Evolutionary conservation across 129 eudicot genomes (phyloP).

Genomic region (Centella asiatica): DNA sequence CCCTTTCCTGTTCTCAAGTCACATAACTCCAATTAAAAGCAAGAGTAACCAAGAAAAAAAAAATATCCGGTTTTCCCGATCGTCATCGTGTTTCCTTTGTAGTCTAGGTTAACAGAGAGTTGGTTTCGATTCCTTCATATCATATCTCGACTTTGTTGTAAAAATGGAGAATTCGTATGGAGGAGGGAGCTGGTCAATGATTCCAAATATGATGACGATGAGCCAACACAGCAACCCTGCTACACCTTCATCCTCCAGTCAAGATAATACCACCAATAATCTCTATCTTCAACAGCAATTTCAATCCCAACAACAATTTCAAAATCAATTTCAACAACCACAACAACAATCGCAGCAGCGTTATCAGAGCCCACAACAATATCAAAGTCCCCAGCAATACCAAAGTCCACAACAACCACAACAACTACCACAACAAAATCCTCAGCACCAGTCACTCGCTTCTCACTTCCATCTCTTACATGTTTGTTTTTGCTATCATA

Average conservation of each 20-base stretch:
- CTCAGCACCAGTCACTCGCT: slow-evolving; percentile 69
- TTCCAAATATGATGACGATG: slow-evolving; percentile 51
- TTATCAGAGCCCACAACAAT: slow-evolving; percentile 28
- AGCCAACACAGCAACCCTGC: slow-evolving; percentile 62
- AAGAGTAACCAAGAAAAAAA: background rate
- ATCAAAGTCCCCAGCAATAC: slow-evolving; percentile 27
- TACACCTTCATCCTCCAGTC: slow-evolving; percentile 61
- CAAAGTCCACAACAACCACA: slow-evolving; percentile 40
- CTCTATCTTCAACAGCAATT: slow-evolving; percentile 26
- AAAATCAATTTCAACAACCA: background rate
- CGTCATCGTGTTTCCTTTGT: background rate
- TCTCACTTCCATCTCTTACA: slow-evolving; percentile 87
- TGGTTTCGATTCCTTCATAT: no score
- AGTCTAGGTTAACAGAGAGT: background rate
- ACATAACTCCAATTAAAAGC: no score
- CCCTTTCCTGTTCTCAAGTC: no score
- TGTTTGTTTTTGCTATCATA: slow-evolving; percentile 18
- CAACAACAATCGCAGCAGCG: slow-evolving; percentile 12
- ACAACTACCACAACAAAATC: slow-evolving; percentile 31
- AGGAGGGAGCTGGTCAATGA: slow-evolving; percentile 87
- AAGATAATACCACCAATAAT: slow-evolving; percentile 37
- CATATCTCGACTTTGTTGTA: no score
- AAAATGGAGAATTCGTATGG: slow-evolving; percentile 29
- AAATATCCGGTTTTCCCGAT: background rate
- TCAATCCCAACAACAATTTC: slow-evolving; percentile 34